Base-by-base conservation (phyloP, 768 basidiomycete genomes). In the Mrakia gelida region DNA sequence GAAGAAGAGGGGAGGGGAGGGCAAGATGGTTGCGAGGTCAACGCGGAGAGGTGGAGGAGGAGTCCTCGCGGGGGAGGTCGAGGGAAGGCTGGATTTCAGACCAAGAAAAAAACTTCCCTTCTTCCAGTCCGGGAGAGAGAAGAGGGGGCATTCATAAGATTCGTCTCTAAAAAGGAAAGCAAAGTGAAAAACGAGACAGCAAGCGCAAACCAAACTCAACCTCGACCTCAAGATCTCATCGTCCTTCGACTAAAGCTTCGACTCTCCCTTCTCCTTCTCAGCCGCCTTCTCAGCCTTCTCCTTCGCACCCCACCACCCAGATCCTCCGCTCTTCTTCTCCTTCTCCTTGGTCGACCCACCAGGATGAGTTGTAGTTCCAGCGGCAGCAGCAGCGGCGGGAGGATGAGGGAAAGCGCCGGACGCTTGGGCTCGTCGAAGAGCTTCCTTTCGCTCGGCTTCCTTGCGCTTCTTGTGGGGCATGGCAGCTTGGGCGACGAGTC, bases 401-500 rank as follows among this genome's bases (percentile, higher is more conserved):
- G 26, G 23, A 56, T 6, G 45, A 67, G 45, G 62, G 49, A 52
- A 30, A n/a, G 52, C 56, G 34, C 23, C 15, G 16, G 11, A 45
- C 5, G 67, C 56, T 28, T 61, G 30, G 8, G 65, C 75, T 26
- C 71, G 76, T 26, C 43, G 38, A 26, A 34, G 34, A 4, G 63
- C 62, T 54, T 78, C 77, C 65, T 78, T 78, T 23, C 67, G 32
- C 54, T 78, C 77, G 9, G 63, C 65, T 34, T 78, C 77, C 54
- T 78, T 79, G 49, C 75, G 68, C 75, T 79, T 79, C 75, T 79
- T 79, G 9, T 68, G 21, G 21, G 78, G 78, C n/a, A 79, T 75
- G 8, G 78, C 73, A 26, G 78, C 78, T 59, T 79, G 78, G 43
- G 78, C 78, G 75, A 79, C 78, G 59, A 79, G 73, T 59, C 78